These are phyloP conservation scores for Thraustochytrium sp. DNA, from an alignment of 352 stramenopile genomes.

Conservation along the genomic window DNA sequence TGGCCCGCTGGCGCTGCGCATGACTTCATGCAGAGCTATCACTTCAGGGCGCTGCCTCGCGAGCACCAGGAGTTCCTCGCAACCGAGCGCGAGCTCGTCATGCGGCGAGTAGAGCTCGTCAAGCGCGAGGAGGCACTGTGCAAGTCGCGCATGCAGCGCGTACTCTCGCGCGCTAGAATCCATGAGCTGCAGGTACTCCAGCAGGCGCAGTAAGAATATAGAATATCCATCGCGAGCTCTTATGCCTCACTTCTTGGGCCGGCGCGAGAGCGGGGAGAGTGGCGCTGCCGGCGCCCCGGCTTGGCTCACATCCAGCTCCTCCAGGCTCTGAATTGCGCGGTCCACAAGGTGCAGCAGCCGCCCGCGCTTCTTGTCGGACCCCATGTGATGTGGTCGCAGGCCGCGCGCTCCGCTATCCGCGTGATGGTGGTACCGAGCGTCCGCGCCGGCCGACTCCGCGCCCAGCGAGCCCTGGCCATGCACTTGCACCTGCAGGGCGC, in stretches of 20 bases:
- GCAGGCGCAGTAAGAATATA: background rate
- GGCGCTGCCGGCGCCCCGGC: background rate
- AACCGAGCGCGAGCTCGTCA: background rate
- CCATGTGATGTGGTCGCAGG: background rate
- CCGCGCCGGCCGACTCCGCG: no score
- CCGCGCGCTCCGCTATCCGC: background rate
- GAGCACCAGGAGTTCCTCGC: background rate
- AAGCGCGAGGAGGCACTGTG: background rate
- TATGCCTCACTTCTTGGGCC: background rate
- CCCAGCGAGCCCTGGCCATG: no score
- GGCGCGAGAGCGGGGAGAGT: background rate
- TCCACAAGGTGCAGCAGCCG: background rate
- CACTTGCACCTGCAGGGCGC: background rate
- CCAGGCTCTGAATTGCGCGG: background rate
- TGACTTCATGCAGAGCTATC: background rate
- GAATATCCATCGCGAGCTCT: background rate
- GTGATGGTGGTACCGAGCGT: background rate
- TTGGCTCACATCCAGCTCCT: background rate
- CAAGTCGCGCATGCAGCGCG: background rate
- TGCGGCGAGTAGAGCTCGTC: background rate
- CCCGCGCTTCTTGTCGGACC: background rate
- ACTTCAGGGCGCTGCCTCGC: background rate
- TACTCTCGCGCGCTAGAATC: background rate
- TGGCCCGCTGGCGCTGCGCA: no score
- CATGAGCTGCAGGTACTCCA: background rate